A percentile compares a stretch with the other conserved stretches of the same genome.
phyloP scores from a whole-genome alignment of 2,329 filamentous ascomycete species.

The Ceratocystis smalleyi region DNA sequence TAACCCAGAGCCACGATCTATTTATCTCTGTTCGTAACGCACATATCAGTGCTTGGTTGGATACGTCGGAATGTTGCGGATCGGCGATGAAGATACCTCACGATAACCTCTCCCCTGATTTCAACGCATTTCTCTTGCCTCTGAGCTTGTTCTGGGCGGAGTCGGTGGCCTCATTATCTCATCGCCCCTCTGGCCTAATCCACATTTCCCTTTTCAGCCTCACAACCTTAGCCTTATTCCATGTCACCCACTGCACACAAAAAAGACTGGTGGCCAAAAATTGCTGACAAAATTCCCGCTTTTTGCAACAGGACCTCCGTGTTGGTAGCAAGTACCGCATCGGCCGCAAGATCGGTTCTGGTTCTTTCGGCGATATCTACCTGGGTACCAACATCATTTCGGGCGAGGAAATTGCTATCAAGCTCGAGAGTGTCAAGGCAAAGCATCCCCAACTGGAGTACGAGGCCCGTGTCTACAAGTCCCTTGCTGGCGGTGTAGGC shows the following conservation, averaged over 20 bases:
- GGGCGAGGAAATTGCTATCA: conserved; percentile 98
- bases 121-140: neutral
- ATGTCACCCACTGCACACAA: neutral
- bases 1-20: neutral
- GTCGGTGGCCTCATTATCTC: neutral
- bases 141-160: neutral
- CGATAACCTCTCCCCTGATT: neutral
- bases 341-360: conserved; percentile 95
- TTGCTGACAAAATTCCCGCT: conserved; percentile 5
- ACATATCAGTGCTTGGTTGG: neutral
- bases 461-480: conserved; percentile 85
- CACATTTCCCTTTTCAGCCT: neutral
- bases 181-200: neutral
- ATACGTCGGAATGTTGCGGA: neutral
- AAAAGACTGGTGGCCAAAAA: neutral
- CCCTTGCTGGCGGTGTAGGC: conserved; percentile 85
- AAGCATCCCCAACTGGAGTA: conserved; percentile 99
- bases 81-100: neutral
- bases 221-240: neutral
- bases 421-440: conserved; percentile 97
- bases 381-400: conserved; percentile 99
- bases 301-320: conserved; percentile 62
- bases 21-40: neutral
- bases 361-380: conserved; percentile 96
- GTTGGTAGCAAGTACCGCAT: conserved; percentile 99